These are phyloP conservation scores for Colletotrichum sp. DNA, from an alignment of 2,329 filamentous ascomycete species.

Conservation along the genomic window DNA sequence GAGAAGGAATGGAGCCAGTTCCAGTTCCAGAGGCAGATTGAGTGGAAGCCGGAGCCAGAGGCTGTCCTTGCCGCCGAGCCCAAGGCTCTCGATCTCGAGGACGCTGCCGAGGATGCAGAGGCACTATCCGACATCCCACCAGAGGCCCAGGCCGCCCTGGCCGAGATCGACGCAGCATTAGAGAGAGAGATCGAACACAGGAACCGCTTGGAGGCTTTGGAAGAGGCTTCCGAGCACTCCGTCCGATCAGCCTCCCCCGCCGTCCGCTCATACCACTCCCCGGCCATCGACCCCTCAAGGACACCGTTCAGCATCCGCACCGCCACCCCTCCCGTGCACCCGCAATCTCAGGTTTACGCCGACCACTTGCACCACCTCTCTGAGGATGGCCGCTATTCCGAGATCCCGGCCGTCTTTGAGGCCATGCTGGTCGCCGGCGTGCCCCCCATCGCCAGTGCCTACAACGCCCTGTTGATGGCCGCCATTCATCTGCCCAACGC, in stretches of 20 bases:
- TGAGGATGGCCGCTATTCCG: conserved; percentile 74
- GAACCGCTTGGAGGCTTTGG: conserved; percentile 47
- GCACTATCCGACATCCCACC: conserved; percentile 37
- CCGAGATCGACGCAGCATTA: conserved; percentile 85
- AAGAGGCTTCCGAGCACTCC: conserved; percentile 45
- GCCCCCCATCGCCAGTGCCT: conserved; percentile 82
- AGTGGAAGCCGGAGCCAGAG: conserved; percentile 76
- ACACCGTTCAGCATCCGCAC: conserved; percentile 56
- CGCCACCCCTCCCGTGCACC: conserved; percentile 65
- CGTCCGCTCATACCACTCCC: conserved; percentile 40
- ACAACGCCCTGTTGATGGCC: conserved; percentile 87
- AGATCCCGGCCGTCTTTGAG: conserved; percentile 92
- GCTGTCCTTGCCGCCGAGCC: conserved; percentile 66
- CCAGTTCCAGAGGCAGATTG: conserved; percentile 85
- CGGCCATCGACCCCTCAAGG: conserved; percentile 42
- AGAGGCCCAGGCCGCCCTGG: conserved; percentile 66
- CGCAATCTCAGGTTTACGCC: conserved; percentile 74
- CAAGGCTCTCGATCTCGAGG: conserved; percentile 49
- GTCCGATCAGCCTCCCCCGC: conserved; percentile 38
- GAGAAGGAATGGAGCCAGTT: conserved; percentile 91
- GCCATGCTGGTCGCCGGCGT: conserved; percentile 84
- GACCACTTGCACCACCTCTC: conserved; percentile 79
- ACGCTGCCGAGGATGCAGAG: conserved; percentile 37
- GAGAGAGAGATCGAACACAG: conserved; percentile 74
- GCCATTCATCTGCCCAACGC: conserved; percentile 82